Evolutionary conservation across 2,329 filamentous ascomycete genomes (phyloP).

Genomic region (Lecanicillium sp.): DNA sequence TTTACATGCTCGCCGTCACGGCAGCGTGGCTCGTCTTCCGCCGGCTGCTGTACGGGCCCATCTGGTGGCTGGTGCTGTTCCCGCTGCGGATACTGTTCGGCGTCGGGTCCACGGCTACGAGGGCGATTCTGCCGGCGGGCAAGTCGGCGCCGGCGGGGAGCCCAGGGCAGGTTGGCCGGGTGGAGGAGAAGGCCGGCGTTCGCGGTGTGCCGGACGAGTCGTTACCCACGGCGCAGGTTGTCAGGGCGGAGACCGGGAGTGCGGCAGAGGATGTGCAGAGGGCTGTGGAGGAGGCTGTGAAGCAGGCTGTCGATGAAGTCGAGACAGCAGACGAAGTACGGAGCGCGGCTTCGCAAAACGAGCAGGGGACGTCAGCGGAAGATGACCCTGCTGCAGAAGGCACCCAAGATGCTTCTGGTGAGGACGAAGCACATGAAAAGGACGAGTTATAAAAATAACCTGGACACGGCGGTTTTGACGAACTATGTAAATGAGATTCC

Average conservation of each 20-base stretch:
- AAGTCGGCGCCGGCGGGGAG: conserved; percentile 21
- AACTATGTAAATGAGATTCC: conserved; percentile 25
- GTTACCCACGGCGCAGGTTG: conserved; percentile 45
- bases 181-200: conserved; percentile 21
- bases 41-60: conserved; percentile 77
- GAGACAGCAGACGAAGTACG: not conserved
- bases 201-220: conserved; percentile 34
- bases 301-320: conserved; percentile 22
- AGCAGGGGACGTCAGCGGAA: too few species aligned
- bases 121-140: conserved; percentile 38
- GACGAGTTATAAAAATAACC: conserved; percentile 9
- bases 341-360: not conserved
- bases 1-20: conserved; percentile 74
- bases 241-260: conserved; percentile 19
- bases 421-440: conserved; percentile 24
- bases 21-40: conserved; percentile 82
- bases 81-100: conserved; percentile 66
- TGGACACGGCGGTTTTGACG: conserved; percentile 6
- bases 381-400: not conserved
- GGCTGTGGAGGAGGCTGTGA: conserved; percentile 17
- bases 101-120: conserved; percentile 49
- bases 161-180: conserved; percentile 20
- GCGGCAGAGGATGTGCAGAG: conserved; percentile 46
- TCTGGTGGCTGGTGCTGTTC: conserved; percentile 84
- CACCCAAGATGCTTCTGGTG: conserved; percentile 19